These are phyloP conservation scores for Paraphaeosphaeria minitans DNA, from an alignment of 2,329 filamentous ascomycete species.

Conservation along the genomic window DNA sequence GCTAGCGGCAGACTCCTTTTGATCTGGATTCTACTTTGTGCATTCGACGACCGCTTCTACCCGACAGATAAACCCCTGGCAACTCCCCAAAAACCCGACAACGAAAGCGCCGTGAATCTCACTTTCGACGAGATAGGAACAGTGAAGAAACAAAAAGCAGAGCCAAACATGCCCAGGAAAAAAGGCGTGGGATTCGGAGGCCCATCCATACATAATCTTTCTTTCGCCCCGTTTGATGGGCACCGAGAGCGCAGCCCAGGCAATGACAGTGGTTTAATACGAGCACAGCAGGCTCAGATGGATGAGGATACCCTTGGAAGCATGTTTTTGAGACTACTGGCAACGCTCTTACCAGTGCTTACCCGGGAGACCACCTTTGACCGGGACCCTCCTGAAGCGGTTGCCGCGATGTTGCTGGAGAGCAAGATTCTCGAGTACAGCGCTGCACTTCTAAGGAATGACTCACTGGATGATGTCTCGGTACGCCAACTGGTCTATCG, in stretches of 20 bases:
- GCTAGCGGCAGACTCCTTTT: slow-evolving; percentile 36
- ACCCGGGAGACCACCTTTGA: slow-evolving; percentile 33
- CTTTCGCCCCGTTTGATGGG: too few species aligned
- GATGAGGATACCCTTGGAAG: slow-evolving; percentile 19
- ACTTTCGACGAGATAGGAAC: background rate
- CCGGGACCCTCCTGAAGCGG: slow-evolving; percentile 31
- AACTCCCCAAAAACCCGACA: too few species aligned
- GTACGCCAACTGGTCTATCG: slow-evolving; percentile 45
- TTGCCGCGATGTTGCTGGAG: slow-evolving; percentile 43
- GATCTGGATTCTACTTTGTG: slow-evolving; percentile 47
- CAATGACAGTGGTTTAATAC: slow-evolving; percentile 4
- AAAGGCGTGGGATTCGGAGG: background rate
- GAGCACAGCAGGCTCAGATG: slow-evolving; percentile 19
- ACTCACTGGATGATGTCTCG: slow-evolving; percentile 47
- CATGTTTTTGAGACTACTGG: slow-evolving; percentile 23
- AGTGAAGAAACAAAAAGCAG: slow-evolving; percentile 4
- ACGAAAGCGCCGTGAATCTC: background rate
- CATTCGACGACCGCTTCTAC: slow-evolving; percentile 40
- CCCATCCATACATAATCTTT: too few species aligned
- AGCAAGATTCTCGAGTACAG: slow-evolving; percentile 46
- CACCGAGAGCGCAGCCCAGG: too few species aligned
- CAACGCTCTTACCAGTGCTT: slow-evolving; percentile 32
- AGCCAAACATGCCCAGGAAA: background rate
- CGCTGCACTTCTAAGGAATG: slow-evolving; percentile 49
- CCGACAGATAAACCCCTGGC: slow-evolving; percentile 11